phyloP scores from a whole-genome alignment of 2,329 filamentous ascomycete genomes.

The Ceratocystis harringtonii region DNA sequence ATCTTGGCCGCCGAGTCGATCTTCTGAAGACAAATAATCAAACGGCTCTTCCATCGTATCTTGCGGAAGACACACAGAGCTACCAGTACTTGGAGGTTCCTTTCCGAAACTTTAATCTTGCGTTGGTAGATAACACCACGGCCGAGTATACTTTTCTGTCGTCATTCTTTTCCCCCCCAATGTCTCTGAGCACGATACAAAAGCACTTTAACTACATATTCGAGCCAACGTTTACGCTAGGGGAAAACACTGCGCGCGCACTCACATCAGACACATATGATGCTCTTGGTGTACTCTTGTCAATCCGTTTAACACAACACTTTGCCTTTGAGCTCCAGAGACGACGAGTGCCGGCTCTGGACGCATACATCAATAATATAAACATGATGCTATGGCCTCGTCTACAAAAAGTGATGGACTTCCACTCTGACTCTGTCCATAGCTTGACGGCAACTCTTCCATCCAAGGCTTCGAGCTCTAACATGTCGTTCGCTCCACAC shows the following conservation, averaged over 20 bases:
- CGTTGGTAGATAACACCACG: constrained; percentile 82
- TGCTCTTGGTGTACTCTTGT: constrained; percentile 74
- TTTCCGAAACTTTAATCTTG: constrained; percentile 90
- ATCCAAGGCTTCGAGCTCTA: constrained; percentile 28
- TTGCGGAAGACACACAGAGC: constrained; percentile 78
- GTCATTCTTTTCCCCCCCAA: constrained; percentile 68
- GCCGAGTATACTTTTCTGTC: constrained; percentile 91
- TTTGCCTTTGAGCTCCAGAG: constrained; percentile 88
- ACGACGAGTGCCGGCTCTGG: constrained; percentile 74
- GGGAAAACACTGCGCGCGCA: constrained; percentile 58
- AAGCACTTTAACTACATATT: constrained; percentile 80
- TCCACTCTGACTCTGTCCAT: constrained; percentile 77
- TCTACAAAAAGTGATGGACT: constrained; percentile 85
- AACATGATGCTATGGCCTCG: constrained; percentile 95
- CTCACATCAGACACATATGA: constrained; percentile 68
- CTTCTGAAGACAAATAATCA: constrained; percentile 59
- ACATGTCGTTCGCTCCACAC: constrained; percentile 58
- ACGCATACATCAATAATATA: constrained; percentile 84
- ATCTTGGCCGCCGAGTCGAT: constrained; percentile 72
- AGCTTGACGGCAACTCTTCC: constrained; percentile 40
- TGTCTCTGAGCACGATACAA: constrained; percentile 62
- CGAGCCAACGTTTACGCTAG: constrained; percentile 74
- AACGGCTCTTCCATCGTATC: constrained; percentile 67
- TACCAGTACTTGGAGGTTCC: constrained; percentile 79
- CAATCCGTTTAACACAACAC: constrained; percentile 83